Conservation (phyloP, 805 yeast species). For the Hanseniaspora valbyensis region DNA sequence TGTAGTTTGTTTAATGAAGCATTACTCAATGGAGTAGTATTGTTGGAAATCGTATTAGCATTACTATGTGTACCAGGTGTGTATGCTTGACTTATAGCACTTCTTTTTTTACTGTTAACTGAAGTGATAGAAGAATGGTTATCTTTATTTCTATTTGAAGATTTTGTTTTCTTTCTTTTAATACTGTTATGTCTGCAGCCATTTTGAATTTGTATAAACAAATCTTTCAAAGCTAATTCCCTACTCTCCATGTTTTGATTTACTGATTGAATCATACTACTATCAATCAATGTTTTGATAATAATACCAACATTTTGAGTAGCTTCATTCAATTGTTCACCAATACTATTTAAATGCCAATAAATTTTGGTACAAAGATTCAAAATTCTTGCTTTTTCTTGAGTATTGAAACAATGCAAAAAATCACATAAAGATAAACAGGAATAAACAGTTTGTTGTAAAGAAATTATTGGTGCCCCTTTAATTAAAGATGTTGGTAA, state of each 20-base stretch:
- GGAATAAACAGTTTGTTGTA: constrained; percentile 45
- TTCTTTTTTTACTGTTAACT: constrained; percentile 16
- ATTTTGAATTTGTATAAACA: constrained; percentile 18
- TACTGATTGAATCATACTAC: constrained; percentile 27
- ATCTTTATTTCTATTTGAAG: constrained; percentile 15
- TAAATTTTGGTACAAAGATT: constrained; percentile 42
- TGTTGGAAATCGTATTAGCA: not conserved
- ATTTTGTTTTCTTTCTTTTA: constrained; percentile 15
- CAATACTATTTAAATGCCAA: constrained; percentile 49
- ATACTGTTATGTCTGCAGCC: constrained; percentile 16
- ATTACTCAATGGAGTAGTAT: not conserved
- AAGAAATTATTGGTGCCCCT: constrained; percentile 45
- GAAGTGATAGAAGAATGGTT: constrained; percentile 18
- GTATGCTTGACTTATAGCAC: not conserved
- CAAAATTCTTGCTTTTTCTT: constrained; percentile 32
- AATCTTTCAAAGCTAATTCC: constrained; percentile 15
- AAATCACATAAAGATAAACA: constrained; percentile 43
- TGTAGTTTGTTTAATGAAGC: not conserved
- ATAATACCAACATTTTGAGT: constrained; percentile 50
- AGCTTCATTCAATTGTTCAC: constrained; percentile 47
- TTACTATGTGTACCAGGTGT: not conserved
- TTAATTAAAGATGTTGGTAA: constrained; percentile 38
- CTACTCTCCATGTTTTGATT: constrained; percentile 15
- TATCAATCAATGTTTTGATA: constrained; percentile 40
- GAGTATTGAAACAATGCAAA: constrained; percentile 33